Base-by-base conservation (phyloP, 2,329 filamentous ascomycete species). In the Ophiostoma piceae region DNA sequence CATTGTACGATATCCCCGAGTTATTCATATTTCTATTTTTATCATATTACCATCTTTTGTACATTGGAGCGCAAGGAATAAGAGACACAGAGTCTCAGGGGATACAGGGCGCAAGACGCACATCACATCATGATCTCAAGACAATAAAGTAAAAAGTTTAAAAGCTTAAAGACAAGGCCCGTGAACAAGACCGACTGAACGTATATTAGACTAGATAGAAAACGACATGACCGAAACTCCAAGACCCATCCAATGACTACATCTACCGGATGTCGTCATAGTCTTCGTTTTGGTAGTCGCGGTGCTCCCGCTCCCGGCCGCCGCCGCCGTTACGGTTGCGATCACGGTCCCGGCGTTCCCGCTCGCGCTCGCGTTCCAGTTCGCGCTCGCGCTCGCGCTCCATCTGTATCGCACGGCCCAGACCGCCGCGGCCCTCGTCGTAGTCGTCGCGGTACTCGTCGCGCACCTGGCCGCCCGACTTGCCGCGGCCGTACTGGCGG, bases 371-470 rank as follows among this genome's bases (percentile, higher is more conserved):
- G 73, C 84, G 84, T 72, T 82, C 82, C 19, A 85, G 85, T 72
- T 88, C 88, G 72, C 87, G 83, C 66, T 73, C 72, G 29, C 41
- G 68, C 69, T 78, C 75, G 54, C 78, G 75, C 70, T 91, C 88
- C 1, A 71, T 65, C 74, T 88, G 87, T 71, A 93, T 84, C 70
- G 92, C 92, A 73, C 94, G 86, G 62, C 95, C 94, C 74, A 94
- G 88, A 12, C 95, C 95, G 75, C 95, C 95, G 75, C 95, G 87
- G 19, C 95, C 95, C 72, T 97, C 94, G 78, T 99, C 95, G 77
- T 90, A 99, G 81, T 99, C 95, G 79, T 97, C 92, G 65, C 95
- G 88, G 80, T 98, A 99, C 83, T 99, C 96, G 78, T 99, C 95
- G 74, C 95, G 88, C 73, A 99, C 95, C 81, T 99, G 95, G 4